phyloP scores from a whole-genome alignment of 768 basidiomycete species.

The Leccinum arenicola region DNA sequence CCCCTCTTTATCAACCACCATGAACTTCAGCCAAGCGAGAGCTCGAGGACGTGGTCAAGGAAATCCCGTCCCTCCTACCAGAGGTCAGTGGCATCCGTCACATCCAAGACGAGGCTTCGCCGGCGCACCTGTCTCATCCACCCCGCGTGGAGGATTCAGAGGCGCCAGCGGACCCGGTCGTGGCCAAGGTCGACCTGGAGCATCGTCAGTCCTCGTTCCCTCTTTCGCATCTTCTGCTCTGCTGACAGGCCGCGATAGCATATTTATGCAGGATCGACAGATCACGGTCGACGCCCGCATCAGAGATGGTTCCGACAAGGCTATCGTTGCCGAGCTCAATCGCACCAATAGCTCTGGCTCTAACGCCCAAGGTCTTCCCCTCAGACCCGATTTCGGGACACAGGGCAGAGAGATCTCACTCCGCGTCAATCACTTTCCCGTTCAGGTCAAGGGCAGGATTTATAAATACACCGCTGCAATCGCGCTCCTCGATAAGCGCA shows the following conservation, averaged over 20 bases:
- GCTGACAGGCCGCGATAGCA: background rate
- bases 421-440: conserved; percentile 49
- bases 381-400: conserved; percentile 45
- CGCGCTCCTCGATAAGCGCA: conserved; percentile 18
- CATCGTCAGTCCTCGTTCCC: conserved; percentile 16
- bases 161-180: conserved; percentile 14
- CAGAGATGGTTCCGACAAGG: conserved; percentile 38
- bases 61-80: background rate
- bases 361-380: conserved; percentile 32
- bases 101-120: conserved; percentile 16
- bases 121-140: background rate
- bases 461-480: conserved; percentile 39
- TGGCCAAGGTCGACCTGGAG: conserved; percentile 13
- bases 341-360: background rate
- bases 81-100: conserved; percentile 9
- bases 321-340: conserved; percentile 24
- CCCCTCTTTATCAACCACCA: background rate
- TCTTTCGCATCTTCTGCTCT: background rate
- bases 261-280: conserved; percentile 35
- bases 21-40: background rate
- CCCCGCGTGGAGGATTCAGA: conserved; percentile 21
- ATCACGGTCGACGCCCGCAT: conserved; percentile 55
- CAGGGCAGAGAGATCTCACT: conserved; percentile 39
- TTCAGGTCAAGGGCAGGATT: conserved; percentile 37
- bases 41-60: conserved; percentile 6